Evolutionary conservation across 768 basidiomycete genomes (phyloP), one percentile per base, ranked within the genome.

Genomic region (Lactarius vividus): DNA sequence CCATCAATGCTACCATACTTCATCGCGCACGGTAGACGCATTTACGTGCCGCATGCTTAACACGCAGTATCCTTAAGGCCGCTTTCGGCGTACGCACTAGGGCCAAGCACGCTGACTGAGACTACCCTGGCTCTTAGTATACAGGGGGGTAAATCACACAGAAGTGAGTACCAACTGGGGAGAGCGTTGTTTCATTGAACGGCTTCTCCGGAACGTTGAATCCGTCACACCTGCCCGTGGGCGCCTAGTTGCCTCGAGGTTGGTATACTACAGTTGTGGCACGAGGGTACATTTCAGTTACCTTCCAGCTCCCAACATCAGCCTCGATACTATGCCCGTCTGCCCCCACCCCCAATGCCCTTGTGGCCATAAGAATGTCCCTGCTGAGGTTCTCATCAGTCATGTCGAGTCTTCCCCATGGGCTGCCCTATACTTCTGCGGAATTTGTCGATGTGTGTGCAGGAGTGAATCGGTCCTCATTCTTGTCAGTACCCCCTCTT

Each of bases 311-410:
- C 2, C 42, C 40, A 59, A 33, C 65, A n/a, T 37, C 57, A 39
- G 42, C 26, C n/a, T 56, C 8, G 9, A 35, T 59, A 59, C 26
- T 33, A 69, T 70, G 68, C 62, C 62, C 40, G 37, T 61, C 59
- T 70, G 70, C 35, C 70, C 70, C 52, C 64, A 70, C 59, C 56
- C 68, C 16, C 5, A 49, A 10, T 70, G 70, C 57, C 55, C 57
- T 44, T 70, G 68, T 60, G 68, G 29, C 23, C 70, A 68, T 53
- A 62, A 39, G 57, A 59, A 60, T 46, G 29, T 64, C 23, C 3
- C 61, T 1, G 64, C 60, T 18, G 59, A 69, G 40, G 29, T 29
- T 3, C 68, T 70, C 53, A 29, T 55, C 33, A 42, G 26, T 42
- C 70, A 70, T 46, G 68, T 69, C 23, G 28, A 57, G 28, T 49